Evolutionary conservation across 1,284 basidiomycete genomes (phyloP).

Genomic region (Pseudozyma flocculosa): DNA sequence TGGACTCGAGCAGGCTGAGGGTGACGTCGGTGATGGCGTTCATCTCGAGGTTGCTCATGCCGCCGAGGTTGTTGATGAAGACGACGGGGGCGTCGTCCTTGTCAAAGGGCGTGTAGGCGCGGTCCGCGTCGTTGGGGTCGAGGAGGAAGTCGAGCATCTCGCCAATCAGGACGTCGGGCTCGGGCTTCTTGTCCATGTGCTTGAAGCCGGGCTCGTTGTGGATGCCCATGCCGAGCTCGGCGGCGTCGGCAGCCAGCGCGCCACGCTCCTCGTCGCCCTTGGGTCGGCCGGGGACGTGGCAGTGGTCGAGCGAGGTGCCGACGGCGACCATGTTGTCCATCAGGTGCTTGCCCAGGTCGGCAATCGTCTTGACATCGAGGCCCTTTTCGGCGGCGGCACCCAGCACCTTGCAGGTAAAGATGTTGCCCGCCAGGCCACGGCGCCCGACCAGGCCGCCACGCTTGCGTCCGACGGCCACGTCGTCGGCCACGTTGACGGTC

Average conservation of each 20-base stretch:
- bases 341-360: slow-evolving; percentile 65
- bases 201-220: slow-evolving; percentile 66
- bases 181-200: slow-evolving; percentile 54
- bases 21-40: slow-evolving; percentile 62
- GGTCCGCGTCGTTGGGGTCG: slow-evolving; percentile 60
- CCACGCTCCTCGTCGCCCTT: slow-evolving; percentile 50
- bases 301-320: slow-evolving; percentile 65
- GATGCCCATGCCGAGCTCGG: slow-evolving; percentile 65
- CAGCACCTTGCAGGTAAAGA: slow-evolving; percentile 56
- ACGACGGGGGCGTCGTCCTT: slow-evolving; percentile 59
- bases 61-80: slow-evolving; percentile 66
- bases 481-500: slow-evolving; percentile 61
- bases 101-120: slow-evolving; percentile 59
- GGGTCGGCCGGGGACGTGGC: slow-evolving; percentile 64
- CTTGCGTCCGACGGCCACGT: slow-evolving; percentile 61
- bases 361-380: slow-evolving; percentile 44
- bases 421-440: slow-evolving; percentile 61
- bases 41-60: slow-evolving; percentile 65
- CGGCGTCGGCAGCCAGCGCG: slow-evolving; percentile 57
- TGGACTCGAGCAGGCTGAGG: slow-evolving; percentile 59
- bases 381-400: slow-evolving; percentile 53
- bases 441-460: slow-evolving; percentile 61
- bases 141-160: slow-evolving; percentile 55
- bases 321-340: slow-evolving; percentile 63
- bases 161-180: slow-evolving; percentile 36